Evolutionary conservation across 306 rosid species (phyloP).

Genomic region (Begonia fuchsioides): DNA sequence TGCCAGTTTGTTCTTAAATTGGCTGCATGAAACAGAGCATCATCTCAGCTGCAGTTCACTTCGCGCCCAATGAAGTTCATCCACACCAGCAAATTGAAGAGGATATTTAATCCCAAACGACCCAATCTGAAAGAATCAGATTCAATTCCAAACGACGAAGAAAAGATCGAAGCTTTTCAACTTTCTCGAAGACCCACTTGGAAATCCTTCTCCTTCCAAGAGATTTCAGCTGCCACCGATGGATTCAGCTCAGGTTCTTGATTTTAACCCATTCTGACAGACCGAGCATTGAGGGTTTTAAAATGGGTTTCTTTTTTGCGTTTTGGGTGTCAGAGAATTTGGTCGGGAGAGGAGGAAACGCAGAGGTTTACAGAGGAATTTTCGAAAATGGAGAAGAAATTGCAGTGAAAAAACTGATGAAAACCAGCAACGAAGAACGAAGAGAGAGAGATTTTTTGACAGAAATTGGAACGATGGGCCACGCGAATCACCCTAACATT

Average conservation of each 20-base stretch:
- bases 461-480: slow-evolving; percentile 93
- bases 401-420: slow-evolving; percentile 80
- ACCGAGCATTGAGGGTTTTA: neutral
- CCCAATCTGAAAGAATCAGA: slow-evolving; percentile 27
- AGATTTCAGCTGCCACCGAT: slow-evolving; percentile 58
- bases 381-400: slow-evolving; percentile 47
- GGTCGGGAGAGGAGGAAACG: slow-evolving; percentile 89
- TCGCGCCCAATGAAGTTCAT: slow-evolving; percentile 44
- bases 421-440: slow-evolving; percentile 55
- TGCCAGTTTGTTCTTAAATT: too few relatives aligned
- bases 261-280: neutral
- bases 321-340: slow-evolving; percentile 43
- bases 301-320: neutral
- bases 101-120: slow-evolving; percentile 63
- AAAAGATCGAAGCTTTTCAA: slow-evolving; percentile 11
- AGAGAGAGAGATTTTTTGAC: slow-evolving; percentile 81
- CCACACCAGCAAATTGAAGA: slow-evolving; percentile 44
- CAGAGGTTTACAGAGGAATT: slow-evolving; percentile 75
- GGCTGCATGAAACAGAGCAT: too few relatives aligned
- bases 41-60: too few relatives aligned
- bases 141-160: slow-evolving; percentile 15
- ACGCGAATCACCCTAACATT: slow-evolving; percentile 60
- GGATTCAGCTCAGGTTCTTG: slow-evolving; percentile 71
- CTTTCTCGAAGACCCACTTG: slow-evolving; percentile 50
- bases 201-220: slow-evolving; percentile 80